Evolutionary conservation across 768 basidiomycete genomes (phyloP), one percentile per base, ranked within the genome.

Genomic region (Leccinum subgranulosum): DNA sequence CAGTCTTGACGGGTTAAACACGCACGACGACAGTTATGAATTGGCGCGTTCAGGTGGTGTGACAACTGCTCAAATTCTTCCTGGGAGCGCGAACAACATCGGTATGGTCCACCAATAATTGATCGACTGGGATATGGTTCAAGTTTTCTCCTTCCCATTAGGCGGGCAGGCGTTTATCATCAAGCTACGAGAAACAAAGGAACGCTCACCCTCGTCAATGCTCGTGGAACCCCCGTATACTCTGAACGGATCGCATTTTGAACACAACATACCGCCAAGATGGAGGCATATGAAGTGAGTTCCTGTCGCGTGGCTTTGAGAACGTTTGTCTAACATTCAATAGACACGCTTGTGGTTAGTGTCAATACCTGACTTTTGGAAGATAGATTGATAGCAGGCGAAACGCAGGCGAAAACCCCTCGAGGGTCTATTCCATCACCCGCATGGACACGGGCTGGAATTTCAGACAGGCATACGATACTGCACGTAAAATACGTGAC

Each of bases 401-500:
- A 25, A 53, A 23, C 11, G 27, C 49, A 64, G 72, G 73, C 14
- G 74, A 75, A 60, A 75, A 75, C 53, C 72, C 71, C 7, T 69
- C 67, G 7, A 70, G 70, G 9, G 61, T 57, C 6, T 81, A 84
- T 59, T 81, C 81, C 19, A 61, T 69, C 28, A 81, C 74, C 29
- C 83, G 92, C 15, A 88, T 94, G 84, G 93, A 96, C 64, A 78
- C 82, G 0, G 80, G 84, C 60, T 94, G 89, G 86, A 78, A 85
- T 10, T 81, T 90, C 68, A 84, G 93, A 49, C 77, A 82, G n/a
- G 92, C 92, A 9, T 94, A 93, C 66, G 78, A 84, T 43, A 79
- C 86, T 65, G 94, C 92, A 1, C 80, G 81, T 31, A 81, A 84
- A 61, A 70, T 92, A 49, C 88, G 84, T 69, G 71, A 78, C 11